Conservation (phyloP, 768 basidiomycete species). For the Russula ochroleuca region DNA sequence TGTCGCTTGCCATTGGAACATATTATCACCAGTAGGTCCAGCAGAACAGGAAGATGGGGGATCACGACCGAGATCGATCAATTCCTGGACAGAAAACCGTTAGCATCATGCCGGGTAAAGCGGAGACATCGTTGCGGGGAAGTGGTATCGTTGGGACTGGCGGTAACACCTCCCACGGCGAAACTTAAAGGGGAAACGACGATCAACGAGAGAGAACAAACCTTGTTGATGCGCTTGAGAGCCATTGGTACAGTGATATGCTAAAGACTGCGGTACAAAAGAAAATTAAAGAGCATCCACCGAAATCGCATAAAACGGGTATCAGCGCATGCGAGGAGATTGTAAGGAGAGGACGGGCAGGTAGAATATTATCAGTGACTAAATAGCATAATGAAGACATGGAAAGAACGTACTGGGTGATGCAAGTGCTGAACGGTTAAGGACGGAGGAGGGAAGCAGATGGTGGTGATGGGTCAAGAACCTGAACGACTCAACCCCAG, state of each 20-base stretch:
- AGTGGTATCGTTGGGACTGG: slow-evolving; percentile 4
- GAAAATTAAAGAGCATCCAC: slow-evolving; percentile 39
- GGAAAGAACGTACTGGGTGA: slow-evolving; percentile 28
- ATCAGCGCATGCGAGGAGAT: slow-evolving; percentile 13
- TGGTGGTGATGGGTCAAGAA: slow-evolving; percentile 29
- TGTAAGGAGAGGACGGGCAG: not conserved
- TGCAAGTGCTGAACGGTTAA: slow-evolving; percentile 34
- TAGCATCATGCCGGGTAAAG: slow-evolving; percentile 15
- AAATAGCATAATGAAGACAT: slow-evolving; percentile 10
- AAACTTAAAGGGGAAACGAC: not conserved
- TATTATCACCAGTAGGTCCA: slow-evolving; percentile 94
- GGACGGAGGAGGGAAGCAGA: slow-evolving; percentile 30
- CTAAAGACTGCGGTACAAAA: slow-evolving; percentile 19
- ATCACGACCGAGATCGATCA: slow-evolving; percentile 98
- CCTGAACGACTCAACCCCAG: slow-evolving; percentile 24
- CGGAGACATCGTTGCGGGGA: not conserved
- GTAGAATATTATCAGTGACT: not conserved
- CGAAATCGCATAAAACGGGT: slow-evolving; percentile 34
- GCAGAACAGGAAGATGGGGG: slow-evolving; percentile 99
- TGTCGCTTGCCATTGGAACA: slow-evolving; percentile 99
- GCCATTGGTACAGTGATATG: slow-evolving; percentile 56
- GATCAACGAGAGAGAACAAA: slow-evolving; percentile 34
- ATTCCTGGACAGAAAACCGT: slow-evolving; percentile 63
- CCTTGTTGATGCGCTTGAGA: slow-evolving; percentile 99
- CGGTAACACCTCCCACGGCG: not conserved